Evolutionary conservation across 192 early-diverging fungal species (phyloP).

Genomic region (Coemansia sp.): DNA sequence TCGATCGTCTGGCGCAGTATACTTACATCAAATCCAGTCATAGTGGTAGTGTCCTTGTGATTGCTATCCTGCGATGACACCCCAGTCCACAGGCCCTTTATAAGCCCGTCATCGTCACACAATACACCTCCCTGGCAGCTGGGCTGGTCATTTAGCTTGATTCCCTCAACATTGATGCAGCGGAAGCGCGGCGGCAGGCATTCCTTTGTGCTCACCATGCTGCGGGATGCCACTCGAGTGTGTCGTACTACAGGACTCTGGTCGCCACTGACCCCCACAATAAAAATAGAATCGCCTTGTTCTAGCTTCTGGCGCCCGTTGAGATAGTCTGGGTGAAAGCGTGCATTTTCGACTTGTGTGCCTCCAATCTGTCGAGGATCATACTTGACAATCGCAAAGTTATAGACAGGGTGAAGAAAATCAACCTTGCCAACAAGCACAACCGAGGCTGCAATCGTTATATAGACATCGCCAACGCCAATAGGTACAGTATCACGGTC

Average conservation of each 20-base stretch:
- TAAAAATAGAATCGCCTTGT: constrained; percentile 60
- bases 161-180: constrained; percentile 73
- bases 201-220: constrained; percentile 66
- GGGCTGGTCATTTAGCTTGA: constrained; percentile 69
- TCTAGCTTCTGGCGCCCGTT: constrained; percentile 27
- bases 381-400: constrained; percentile 81
- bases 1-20: constrained; percentile 50
- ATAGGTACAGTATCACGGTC: constrained; percentile 88
- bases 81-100: constrained; percentile 66
- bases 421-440: constrained; percentile 79
- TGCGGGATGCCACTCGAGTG: constrained; percentile 35
- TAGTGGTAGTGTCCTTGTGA: constrained; percentile 63
- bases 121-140: constrained; percentile 69
- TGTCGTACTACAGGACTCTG: constrained; percentile 61
- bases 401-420: constrained; percentile 89
- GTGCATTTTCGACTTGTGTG: constrained; percentile 69
- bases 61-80: constrained; percentile 71
- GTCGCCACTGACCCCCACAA: constrained; percentile 64
- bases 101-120: constrained; percentile 56
- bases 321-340: constrained; percentile 35
- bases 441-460: constrained; percentile 88
- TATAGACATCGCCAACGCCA: constrained; percentile 77
- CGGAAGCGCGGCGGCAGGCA: constrained; percentile 74
- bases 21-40: constrained; percentile 51
- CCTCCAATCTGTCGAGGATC: constrained; percentile 68